A percentile compares a stretch with the other conserved stretches of the same genome.
phyloP scores from a whole-genome alignment of 345 rosid genomes.

The Geranium brycei region DNA sequence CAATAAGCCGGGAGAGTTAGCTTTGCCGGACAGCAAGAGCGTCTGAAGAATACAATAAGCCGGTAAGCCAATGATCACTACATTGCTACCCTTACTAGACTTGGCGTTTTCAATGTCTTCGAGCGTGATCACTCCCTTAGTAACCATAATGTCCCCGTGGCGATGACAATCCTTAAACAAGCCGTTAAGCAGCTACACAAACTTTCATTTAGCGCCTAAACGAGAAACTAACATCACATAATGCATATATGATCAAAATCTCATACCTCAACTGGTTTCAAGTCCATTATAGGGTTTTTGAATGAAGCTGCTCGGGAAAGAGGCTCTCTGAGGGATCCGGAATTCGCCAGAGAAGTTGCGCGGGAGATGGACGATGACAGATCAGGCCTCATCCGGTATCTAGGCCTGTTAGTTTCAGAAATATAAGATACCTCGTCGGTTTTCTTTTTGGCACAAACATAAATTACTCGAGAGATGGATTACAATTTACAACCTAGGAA shows the following conservation, averaged over 20 bases:
- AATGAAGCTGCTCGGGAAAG: conserved; percentile 39
- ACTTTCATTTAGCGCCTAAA: neutral
- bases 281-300: conserved; percentile 37
- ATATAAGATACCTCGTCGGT: neutral
- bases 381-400: conserved; percentile 26
- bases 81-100: conserved; percentile 43
- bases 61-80: conserved; percentile 68
- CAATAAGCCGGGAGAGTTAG: conserved; percentile 34
- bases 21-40: conserved; percentile 50
- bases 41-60: conserved; percentile 45
- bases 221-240: neutral
- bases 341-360: conserved; percentile 29
- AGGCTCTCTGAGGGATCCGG: conserved; percentile 31
- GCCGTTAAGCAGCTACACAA: conserved; percentile 20
- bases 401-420: conserved; percentile 32
- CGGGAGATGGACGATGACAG: conserved; percentile 18
- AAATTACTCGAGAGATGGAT: conserved; percentile 8
- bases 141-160: conserved; percentile 47
- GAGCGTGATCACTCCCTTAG: conserved; percentile 57
- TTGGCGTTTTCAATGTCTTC: conserved; percentile 70
- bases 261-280: conserved; percentile 72
- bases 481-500: conserved; percentile 42
- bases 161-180: conserved; percentile 50
- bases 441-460: neutral
- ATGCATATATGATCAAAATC: conserved; percentile 1